Base-by-base conservation (phyloP, 129 eudicot species). In the Chrysanthemum seticuspe region DNA sequence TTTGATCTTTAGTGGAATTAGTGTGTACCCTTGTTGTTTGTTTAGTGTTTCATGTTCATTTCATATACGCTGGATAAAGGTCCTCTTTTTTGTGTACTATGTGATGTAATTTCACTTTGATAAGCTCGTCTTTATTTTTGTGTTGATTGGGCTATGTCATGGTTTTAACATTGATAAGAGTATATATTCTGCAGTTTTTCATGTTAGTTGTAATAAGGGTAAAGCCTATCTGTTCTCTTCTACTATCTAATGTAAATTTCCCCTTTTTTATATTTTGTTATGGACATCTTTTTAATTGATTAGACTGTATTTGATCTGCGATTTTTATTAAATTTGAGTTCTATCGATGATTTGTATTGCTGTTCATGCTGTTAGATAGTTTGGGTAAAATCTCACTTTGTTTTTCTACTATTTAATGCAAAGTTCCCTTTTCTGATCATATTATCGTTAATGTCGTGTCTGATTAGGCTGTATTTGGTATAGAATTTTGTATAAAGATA, bases 261-360 rank as follows among this genome's bases (percentile, higher is more conserved):
- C 29, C 29, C 2, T 27, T 27, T 29, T 29, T 29, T 3, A 68
- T 59, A 68, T 59, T n/a, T 50, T n/a, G 3, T 76, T 51, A 13
- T 21, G 27, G 21, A 13, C 13, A 52, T 34, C 16, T 68, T 60
- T 7, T 13, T 51, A 62, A 40, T 51, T 62, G 65, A 62, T 77
- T 61, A 58, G 70, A 31, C 70, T 68, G 75, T 66, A 40, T 75
- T n/a, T 66, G 59, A 67, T 75, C 23, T 76, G 57, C 47, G 65
- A 31, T 59, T 68, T 58, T 21, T 49, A 19, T 48, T 15, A 49
- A 14, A 11, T 45, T 66, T 25, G 73, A 47, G 67, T 44, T 62
- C 34, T 13, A 62, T 40, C 47, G 21, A 60, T 75, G 57, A 59
- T 76, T 34, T 70, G 54, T 65, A 65, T 58, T 23, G 11, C 58